Base-by-base conservation (phyloP, 805 yeast species). In the Candida coleopterorum region DNA sequence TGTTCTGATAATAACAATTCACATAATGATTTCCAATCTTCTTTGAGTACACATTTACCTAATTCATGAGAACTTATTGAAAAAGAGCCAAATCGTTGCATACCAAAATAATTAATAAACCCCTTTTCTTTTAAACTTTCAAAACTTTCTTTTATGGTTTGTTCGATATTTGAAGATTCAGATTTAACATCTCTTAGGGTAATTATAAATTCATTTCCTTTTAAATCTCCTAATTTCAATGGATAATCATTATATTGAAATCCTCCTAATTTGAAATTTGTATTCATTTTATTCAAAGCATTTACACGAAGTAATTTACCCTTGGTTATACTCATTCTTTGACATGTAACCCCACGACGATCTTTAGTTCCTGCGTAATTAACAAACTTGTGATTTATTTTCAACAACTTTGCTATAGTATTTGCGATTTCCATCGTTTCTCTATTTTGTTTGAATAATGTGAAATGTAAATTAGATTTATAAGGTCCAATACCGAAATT, bases 61-160 rank as follows among this genome's bases (percentile, higher is more conserved):
- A 89, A 70, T 21, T 72, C 74, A 58, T 93, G 97, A 0, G 98
- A 89, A 2, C 97, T 86, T 20, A 88, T 72, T 9, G 96, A 85
- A 53, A 87, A 90, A 0, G 98, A 89, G 20, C 99, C 99, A 57
- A 93, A 93, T 53, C 99, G 70, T 66, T 93, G 99, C 89, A 93
- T 82, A n/a, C 99, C 99, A 56, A 75, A 93, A 55, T 93, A 93
- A 58, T 93, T 93, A 45, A 93, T 82, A 52, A 86, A 93, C 0
- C 99, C 99, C 20, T 72, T 67, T 1, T 66, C 67, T 34, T 67
- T 64, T 35, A 90, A 64, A 0, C 86, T 72, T 4, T 65, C 53
- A 45, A 89, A 68, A 18, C 87, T 72, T 8, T 64, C 55, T 10
- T 58, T 55, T 12, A 87, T 64, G 3, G 70, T 63, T 3, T 64